A percentile compares a stretch with the other conserved stretches of the same genome.
Evolutionary conservation across 169 alveolate genomes (phyloP).

Genomic region (Eimeria tenella): DNA sequence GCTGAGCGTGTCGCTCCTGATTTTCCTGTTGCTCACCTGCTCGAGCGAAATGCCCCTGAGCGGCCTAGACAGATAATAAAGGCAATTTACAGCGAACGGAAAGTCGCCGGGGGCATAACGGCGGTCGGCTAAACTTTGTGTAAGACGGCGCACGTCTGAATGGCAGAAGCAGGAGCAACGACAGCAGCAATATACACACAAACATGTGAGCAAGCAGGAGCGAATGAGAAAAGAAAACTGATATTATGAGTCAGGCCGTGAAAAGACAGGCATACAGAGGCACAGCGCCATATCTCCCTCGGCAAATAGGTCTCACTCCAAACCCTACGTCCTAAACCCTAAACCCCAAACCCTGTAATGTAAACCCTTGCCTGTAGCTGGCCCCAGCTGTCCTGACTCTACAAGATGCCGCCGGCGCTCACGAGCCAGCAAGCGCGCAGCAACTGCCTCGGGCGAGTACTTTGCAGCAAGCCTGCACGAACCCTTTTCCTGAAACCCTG

Average conservation of each 20-base stretch:
- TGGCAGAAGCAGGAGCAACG: not conserved
- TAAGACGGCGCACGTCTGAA: constrained; percentile 46
- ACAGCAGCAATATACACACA: not conserved
- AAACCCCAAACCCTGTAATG: not conserved
- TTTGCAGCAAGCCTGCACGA: constrained; percentile 33
- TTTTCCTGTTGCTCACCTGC: constrained; percentile 3
- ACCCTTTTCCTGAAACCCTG: not conserved
- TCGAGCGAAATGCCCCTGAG: constrained; percentile 58
- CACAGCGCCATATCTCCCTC: not conserved
- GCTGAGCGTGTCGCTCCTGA: not conserved
- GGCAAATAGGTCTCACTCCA: no score
- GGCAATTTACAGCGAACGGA: constrained; percentile 36
- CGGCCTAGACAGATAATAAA: constrained; percentile 45
- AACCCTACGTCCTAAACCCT: not conserved
- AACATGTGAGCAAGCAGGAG: not conserved
- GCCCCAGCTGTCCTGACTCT: constrained; percentile 36
- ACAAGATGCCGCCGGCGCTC: constrained; percentile 14
- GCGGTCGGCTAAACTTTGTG: constrained; percentile 65
- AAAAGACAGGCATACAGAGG: not conserved
- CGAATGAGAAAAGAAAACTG: no score
- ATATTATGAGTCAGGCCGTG: no score
- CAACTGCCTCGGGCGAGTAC: constrained; percentile 46
- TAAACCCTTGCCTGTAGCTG: constrained; percentile 44
- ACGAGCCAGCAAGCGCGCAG: constrained; percentile 35
- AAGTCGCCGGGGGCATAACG: constrained; percentile 65